Percentiles rank a stretch among this genome's conserved stretches.
Evolutionary conservation across 2,329 filamentous ascomycete genomes (phyloP).

Genomic region (Colletotrichum magnum): DNA sequence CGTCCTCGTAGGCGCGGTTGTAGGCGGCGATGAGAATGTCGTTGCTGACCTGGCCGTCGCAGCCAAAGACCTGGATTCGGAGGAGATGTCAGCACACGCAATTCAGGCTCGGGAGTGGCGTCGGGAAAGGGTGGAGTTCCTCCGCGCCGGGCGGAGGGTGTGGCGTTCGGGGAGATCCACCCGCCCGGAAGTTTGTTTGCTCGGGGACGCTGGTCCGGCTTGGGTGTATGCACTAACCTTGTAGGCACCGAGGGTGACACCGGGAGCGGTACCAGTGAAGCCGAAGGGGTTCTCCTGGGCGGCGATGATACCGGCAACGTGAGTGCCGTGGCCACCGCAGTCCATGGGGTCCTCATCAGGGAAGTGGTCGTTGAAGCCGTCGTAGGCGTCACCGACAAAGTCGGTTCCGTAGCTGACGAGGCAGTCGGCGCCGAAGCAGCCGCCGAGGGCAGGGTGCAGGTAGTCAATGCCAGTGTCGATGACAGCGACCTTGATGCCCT

Average conservation of each 20-base stretch:
- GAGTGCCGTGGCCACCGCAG: conserved; percentile 72
- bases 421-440: conserved; percentile 73
- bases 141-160: background rate
- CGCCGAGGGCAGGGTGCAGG: conserved; percentile 73
- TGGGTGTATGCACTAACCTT: conserved; percentile 44
- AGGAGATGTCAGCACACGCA: background rate
- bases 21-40: conserved; percentile 73
- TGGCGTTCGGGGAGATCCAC: background rate
- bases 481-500: conserved; percentile 67
- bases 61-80: conserved; percentile 63
- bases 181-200: background rate
- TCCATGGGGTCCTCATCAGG: conserved; percentile 69
- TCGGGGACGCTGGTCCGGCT: background rate
- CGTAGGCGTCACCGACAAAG: conserved; percentile 69
- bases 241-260: conserved; percentile 69
- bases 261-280: conserved; percentile 71
- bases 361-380: conserved; percentile 52
- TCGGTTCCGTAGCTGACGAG: conserved; percentile 71
- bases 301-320: conserved; percentile 74
- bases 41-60: conserved; percentile 62
- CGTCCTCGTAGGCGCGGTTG: conserved; percentile 72
- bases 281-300: conserved; percentile 67
- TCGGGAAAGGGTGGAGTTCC: too few relatives aligned
- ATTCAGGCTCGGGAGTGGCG: background rate
- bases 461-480: conserved; percentile 74